Conservation (phyloP, 2,329 filamentous ascomycete species). For the Monosporascus sp. region DNA sequence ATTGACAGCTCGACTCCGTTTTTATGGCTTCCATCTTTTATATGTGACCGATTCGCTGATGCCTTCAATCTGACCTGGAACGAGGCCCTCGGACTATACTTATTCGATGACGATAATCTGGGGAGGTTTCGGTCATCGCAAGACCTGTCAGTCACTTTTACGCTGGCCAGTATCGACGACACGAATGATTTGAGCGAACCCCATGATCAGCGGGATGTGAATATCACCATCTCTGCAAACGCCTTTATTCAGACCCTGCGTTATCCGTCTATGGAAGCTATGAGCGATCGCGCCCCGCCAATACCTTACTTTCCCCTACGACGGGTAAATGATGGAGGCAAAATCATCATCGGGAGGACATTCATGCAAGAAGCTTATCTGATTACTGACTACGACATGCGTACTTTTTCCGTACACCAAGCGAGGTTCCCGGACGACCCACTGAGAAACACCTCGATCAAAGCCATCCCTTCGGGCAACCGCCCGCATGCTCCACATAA, state of each 20-base stretch:
- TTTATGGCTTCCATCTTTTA: conserved; percentile 54
- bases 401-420: conserved; percentile 50
- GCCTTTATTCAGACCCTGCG: conserved; percentile 46
- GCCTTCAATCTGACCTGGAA: conserved; percentile 63
- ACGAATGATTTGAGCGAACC: conserved; percentile 47
- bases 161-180: conserved; percentile 50
- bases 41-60: conserved; percentile 61
- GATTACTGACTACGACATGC: conserved; percentile 50
- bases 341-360: conserved; percentile 59
- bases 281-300: conserved; percentile 38
- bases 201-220: conserved; percentile 43
- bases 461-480: conserved; percentile 36
- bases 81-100: conserved; percentile 57
- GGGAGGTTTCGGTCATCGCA: conserved; percentile 37
- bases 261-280: conserved; percentile 43
- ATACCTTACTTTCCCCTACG: conserved; percentile 63
- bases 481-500: conserved; percentile 39
- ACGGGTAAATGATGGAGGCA: conserved; percentile 44
- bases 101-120: conserved; percentile 53
- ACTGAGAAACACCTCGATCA: conserved; percentile 33
- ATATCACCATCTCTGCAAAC: conserved; percentile 48
- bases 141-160: conserved; percentile 52
- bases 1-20: conserved; percentile 62
- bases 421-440: conserved; percentile 46
- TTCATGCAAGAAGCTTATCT: conserved; percentile 67